Evolutionary conservation across 305 asterid genomes (phyloP).

Genomic region (Solanum aculeatissimum): DNA sequence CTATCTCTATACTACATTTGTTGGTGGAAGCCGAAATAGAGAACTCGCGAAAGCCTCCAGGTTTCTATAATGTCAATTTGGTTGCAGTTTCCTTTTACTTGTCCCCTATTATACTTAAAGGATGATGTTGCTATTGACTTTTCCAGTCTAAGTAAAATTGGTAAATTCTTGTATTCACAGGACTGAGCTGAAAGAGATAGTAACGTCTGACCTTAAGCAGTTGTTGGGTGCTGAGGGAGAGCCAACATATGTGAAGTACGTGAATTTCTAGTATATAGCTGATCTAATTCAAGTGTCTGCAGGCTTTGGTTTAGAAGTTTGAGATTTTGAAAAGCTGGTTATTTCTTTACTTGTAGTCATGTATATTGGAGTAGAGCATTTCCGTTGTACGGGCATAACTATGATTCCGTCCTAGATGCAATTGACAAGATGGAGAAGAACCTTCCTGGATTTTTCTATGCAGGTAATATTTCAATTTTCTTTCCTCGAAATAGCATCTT

Average conservation of each 20-base stretch:
- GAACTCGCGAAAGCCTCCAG: slow-evolving; percentile 82
- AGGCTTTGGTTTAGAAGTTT: neutral
- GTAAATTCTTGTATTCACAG: slow-evolving; percentile 18
- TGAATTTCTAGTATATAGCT: neutral
- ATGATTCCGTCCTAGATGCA: slow-evolving; percentile 49
- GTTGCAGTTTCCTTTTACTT: neutral
- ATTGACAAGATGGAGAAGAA: slow-evolving; percentile 70
- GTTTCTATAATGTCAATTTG: slow-evolving; percentile 17
- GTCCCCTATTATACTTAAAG: neutral
- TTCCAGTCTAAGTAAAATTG: slow-evolving; percentile 1
- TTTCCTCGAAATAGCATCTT: neutral
- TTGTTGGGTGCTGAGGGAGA: slow-evolving; percentile 82
- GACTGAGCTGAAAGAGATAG: slow-evolving; percentile 67
- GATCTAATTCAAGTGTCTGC: neutral
- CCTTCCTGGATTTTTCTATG: slow-evolving; percentile 85
- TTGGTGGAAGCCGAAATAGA: slow-evolving; percentile 80
- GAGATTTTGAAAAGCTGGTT: neutral
- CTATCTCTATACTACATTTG: slow-evolving; percentile 79
- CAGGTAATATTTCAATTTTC: slow-evolving; percentile 33
- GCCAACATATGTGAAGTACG: slow-evolving; percentile 60
- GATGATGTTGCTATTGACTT: neutral
- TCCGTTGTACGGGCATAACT: slow-evolving; percentile 62
- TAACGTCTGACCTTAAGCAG: slow-evolving; percentile 69
- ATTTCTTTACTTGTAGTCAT: slow-evolving; percentile 47
- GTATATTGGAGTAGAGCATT: slow-evolving; percentile 78